phyloP scores from a whole-genome alignment of 106 monocot genomes.

The Phalaenopsis equestris region DNA sequence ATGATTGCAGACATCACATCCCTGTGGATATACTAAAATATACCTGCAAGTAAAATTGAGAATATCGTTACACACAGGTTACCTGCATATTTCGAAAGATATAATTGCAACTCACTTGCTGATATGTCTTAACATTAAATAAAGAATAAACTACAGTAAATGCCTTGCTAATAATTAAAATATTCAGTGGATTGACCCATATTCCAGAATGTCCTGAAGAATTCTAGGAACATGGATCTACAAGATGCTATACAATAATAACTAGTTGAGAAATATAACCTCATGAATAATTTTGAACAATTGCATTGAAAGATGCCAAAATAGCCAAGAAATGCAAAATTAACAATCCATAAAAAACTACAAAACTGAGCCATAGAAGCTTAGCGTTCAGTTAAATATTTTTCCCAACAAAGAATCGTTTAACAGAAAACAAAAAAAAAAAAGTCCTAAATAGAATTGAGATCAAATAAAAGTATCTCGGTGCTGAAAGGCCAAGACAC shows the following conservation, averaged over 20 bases:
- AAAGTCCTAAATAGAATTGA: not conserved
- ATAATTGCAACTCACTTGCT: slow-evolving; percentile 1
- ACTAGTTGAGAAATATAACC: not conserved
- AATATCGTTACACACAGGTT: not conserved
- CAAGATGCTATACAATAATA: not conserved
- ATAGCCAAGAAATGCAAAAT: not conserved
- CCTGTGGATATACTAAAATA: slow-evolving; percentile 95
- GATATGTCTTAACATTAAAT: not conserved
- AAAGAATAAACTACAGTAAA: not conserved
- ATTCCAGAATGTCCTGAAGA: not conserved
- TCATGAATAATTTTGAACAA: not conserved
- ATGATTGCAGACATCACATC: slow-evolving; percentile 93
- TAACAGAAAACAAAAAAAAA: not conserved
- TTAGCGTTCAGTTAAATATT: not conserved
- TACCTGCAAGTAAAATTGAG: slow-evolving; percentile 52
- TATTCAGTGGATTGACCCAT: not conserved
- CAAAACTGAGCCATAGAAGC: not conserved
- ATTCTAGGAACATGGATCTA: not conserved
- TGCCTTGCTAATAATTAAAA: not conserved
- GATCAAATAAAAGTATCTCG: not conserved
- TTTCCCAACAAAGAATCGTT: not conserved
- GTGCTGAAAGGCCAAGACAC: not conserved
- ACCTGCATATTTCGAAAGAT: not conserved
- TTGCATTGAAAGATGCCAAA: not conserved
- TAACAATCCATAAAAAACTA: not conserved